These are phyloP conservation scores for Auricularia heimuer DNA, from an alignment of 768 basidiomycete species.

Conservation along the genomic window DNA sequence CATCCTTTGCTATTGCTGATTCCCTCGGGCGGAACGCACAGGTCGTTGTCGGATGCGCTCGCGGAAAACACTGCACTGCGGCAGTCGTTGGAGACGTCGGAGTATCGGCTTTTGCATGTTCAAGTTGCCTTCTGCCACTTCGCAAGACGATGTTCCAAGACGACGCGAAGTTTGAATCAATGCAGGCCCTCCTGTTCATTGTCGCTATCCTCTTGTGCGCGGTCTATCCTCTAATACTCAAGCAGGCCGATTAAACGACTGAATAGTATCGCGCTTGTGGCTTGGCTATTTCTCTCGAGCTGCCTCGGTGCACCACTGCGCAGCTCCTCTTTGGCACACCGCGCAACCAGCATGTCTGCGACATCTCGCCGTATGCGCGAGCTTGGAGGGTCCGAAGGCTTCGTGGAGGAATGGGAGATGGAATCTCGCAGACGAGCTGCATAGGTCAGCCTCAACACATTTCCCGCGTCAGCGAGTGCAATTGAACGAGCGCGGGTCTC, in stretches of 20 bases:
- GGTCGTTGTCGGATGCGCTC: no score
- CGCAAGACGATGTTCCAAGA: no score
- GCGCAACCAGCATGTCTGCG: neutral
- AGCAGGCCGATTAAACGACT: neutral
- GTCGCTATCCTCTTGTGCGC: neutral
- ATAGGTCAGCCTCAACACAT: neutral
- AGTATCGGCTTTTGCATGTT: no score
- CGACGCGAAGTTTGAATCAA: neutral
- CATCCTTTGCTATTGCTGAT: neutral
- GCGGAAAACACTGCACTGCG: no score
- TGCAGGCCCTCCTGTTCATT: neutral
- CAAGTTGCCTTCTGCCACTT: no score
- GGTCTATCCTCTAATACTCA: neutral
- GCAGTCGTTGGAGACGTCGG: no score
- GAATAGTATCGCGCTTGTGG: neutral
- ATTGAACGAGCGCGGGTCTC: no score
- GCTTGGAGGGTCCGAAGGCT: neutral
- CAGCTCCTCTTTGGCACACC: neutral
- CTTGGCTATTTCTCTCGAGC: neutral
- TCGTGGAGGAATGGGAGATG: neutral
- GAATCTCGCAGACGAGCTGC: neutral
- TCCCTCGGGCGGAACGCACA: no score
- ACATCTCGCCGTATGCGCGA: neutral
- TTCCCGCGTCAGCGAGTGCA: no score
- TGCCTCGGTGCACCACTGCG: neutral